Evolutionary conservation across 2,329 filamentous ascomycete genomes (phyloP).

Genomic region (Phialocephala subalpina): DNA sequence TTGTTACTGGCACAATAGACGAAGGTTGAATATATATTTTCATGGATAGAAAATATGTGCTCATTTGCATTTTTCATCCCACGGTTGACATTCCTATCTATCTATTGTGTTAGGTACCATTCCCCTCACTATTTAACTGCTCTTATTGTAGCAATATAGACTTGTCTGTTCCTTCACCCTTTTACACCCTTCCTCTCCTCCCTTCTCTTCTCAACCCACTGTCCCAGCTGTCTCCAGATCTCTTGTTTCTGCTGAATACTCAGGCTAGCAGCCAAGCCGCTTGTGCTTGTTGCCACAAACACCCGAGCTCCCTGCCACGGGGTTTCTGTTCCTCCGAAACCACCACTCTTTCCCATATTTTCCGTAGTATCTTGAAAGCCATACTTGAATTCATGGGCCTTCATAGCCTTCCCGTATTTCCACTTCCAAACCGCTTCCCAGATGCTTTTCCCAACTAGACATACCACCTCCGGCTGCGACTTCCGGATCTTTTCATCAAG

Average conservation of each 20-base stretch:
- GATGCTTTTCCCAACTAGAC: constrained; percentile 70
- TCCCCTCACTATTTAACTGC: too few species aligned
- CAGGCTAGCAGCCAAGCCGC: constrained; percentile 46
- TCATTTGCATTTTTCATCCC: too few species aligned
- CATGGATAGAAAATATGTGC: too few species aligned
- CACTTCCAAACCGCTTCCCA: constrained; percentile 76
- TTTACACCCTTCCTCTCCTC: constrained; percentile 26
- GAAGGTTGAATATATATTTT: too few species aligned
- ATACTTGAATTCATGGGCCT: constrained; percentile 70
- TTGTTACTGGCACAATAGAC: too few species aligned
- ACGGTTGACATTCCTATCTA: too few species aligned
- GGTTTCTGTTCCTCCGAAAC: too few species aligned
- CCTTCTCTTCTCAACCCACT: constrained; percentile 74
- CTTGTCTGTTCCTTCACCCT: neutral
- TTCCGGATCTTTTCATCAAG: constrained; percentile 68
- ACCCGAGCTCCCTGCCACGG: too few species aligned
- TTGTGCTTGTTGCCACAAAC: too few species aligned
- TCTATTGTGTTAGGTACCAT: too few species aligned
- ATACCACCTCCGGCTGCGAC: constrained; percentile 57
- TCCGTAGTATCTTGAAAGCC: constrained; percentile 52
- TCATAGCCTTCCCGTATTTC: constrained; percentile 58
- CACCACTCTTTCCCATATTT: too few species aligned
- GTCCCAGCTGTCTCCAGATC: constrained; percentile 86
- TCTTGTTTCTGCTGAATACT: constrained; percentile 79
- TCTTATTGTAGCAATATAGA: too few species aligned